phyloP scores from a whole-genome alignment of 495 filamentous ascomycete species.

The Geopyxis carbonaria region DNA sequence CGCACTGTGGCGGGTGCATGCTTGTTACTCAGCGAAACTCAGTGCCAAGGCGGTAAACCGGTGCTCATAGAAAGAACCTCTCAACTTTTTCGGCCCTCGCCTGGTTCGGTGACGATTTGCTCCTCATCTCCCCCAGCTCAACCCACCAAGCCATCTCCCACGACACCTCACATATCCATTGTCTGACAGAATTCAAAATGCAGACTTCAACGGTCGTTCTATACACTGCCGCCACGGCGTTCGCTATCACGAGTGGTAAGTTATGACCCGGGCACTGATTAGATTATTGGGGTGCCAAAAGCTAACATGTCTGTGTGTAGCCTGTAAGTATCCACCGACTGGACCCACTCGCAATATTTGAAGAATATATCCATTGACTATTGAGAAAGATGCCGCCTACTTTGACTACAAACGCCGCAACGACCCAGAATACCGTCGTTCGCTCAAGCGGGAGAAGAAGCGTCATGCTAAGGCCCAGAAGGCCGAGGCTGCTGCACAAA shows the following conservation, averaged over 20 bases:
- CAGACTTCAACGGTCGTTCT: constrained; percentile 3
- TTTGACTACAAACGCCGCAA: constrained; percentile 87
- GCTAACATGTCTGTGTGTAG: constrained; percentile 1
- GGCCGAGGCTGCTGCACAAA: constrained; percentile 52
- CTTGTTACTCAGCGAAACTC: too few species aligned
- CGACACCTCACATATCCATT: too few species aligned
- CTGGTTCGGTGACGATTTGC: too few species aligned
- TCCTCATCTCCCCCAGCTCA: not conserved
- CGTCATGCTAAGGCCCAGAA: constrained; percentile 57
- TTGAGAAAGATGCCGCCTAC: constrained; percentile 74
- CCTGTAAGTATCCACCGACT: constrained; percentile 1
- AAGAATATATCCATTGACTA: constrained; percentile 23
- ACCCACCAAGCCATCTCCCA: not conserved
- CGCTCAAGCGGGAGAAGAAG: constrained; percentile 66
- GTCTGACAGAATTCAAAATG: too few species aligned
- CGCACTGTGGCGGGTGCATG: too few species aligned
- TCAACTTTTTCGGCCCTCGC: too few species aligned
- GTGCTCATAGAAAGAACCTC: too few species aligned
- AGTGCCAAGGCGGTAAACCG: too few species aligned
- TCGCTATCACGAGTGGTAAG: constrained; percentile 7
- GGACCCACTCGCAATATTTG: too few species aligned
- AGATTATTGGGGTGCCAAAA: not conserved
- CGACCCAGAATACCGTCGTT: constrained; percentile 70
- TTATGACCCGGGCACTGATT: not conserved
- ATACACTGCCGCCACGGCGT: constrained; percentile 3